Conservation (phyloP, 441 rosid species). For the Populus hybrid region DNA sequence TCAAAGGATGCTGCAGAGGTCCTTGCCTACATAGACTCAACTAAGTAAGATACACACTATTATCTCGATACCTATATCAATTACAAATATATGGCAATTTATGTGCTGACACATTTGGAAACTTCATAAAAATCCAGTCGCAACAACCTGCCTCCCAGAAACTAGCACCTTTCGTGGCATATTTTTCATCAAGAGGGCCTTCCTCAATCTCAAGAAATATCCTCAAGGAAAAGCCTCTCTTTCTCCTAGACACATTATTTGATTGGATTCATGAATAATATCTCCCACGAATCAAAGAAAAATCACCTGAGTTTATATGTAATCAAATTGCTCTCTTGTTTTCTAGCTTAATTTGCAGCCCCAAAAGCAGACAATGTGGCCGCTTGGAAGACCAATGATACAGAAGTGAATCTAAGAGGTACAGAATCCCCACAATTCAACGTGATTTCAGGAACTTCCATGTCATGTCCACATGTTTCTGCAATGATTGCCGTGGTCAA, state of each 20-base stretch:
- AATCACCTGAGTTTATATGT: background rate
- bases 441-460: constrained; percentile 78
- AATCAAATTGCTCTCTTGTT: background rate
- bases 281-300: background rate
- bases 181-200: constrained; percentile 82
- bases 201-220: constrained; percentile 49
- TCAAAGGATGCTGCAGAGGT: constrained; percentile 51
- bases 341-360: constrained; percentile 37
- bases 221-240: constrained; percentile 49
- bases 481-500: constrained; percentile 59
- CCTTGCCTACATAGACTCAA: constrained; percentile 57
- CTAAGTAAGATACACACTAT: constrained; percentile 33
- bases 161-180: constrained; percentile 63
- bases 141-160: constrained; percentile 54
- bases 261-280: background rate
- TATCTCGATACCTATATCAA: background rate
- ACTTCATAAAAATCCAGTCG: constrained; percentile 58
- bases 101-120: background rate
- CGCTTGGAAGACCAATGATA: constrained; percentile 72
- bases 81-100: background rate
- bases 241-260: background rate
- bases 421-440: constrained; percentile 47
- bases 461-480: constrained; percentile 80
- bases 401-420: constrained; percentile 34
- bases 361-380: constrained; percentile 77